A percentile compares a stretch with the other conserved stretches of the same genome.
Conservation (phyloP, 2,329 filamentous ascomycete genomes). For the Cladophialophora chaetospira region DNA sequence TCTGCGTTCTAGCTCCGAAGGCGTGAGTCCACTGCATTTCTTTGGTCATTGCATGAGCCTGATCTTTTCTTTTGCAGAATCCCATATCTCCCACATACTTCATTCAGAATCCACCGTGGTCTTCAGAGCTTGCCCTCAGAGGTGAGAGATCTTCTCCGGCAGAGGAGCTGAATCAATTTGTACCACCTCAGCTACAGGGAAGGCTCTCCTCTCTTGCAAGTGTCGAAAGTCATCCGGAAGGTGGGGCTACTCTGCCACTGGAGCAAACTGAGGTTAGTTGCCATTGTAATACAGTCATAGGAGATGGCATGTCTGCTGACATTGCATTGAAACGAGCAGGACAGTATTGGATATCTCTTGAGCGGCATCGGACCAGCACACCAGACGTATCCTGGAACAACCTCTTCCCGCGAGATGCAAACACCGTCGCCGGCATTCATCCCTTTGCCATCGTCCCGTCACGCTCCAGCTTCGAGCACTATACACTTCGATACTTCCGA, state of each 20-base stretch:
- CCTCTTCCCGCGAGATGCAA: not conserved
- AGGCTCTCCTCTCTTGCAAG: not conserved
- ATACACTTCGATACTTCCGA: conserved; percentile 13
- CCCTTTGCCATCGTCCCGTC: conserved; percentile 8
- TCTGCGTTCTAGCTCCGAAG: not conserved
- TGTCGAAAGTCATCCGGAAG: conserved; percentile 1
- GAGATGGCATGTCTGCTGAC: not conserved
- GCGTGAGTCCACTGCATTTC: not conserved
- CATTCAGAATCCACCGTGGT: conserved; percentile 1
- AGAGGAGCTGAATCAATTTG: not conserved
- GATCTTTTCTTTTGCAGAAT: not conserved
- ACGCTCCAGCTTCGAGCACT: not conserved
- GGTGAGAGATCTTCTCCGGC: not conserved
- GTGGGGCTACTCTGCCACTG: not conserved
- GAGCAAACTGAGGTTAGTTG: not conserved
- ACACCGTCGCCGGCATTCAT: conserved; percentile 22
- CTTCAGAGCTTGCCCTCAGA: conserved; percentile 17
- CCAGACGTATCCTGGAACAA: not conserved
- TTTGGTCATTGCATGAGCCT: not conserved
- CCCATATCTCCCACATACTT: not conserved
- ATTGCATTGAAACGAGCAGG: not conserved
- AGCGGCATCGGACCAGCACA: not conserved
- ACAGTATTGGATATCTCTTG: not conserved
- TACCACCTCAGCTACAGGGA: not conserved
- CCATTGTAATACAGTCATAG: not conserved